Base-by-base conservation (phyloP, 73 alveolate genomes). In the Paramecium caudatum region DNA sequence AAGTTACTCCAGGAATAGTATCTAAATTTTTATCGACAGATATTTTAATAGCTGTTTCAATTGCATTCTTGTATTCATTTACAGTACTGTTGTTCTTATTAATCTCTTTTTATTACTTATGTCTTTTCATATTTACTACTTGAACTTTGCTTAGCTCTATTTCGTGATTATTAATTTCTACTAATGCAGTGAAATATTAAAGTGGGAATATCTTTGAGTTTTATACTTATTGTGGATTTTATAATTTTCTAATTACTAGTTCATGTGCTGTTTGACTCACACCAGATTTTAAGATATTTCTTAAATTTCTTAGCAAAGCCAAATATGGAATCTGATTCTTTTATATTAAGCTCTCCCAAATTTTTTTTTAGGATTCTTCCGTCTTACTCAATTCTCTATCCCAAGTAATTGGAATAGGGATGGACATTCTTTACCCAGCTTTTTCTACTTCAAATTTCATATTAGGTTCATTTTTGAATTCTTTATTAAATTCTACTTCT, bases 231-330 rank as follows among this genome's bases (percentile, higher is more conserved):
- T 49, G 15, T 4, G 78, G 27, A 48, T 80, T 47, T 4, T 43
- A 25, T 19, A 82, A 25, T 43, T 37, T 80, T 8, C 25, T 3
- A 2, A 41, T 13, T 0, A 80, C 90, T 16, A 12, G 23, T 4
- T n/a, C 8, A 34, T 82, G 92, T 3, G 50, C 46, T 30, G 84
- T 80, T 0, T 2, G 13, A 3, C 34, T 25, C 23, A 70, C 61
- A 10, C 80, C 91, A 46, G 94, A 94, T 6, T 90, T 9, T 10
- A 90, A 47, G 21, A 91, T 46, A 27, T 91, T 91, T 36, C 92
- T 45, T 61, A 91, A 47, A 70, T 91, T 91, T 46, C 95, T 69
- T n/a, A 91, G 21, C 92, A 69, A 47, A 21, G 95, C 95, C 92
- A 91, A 47, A 21, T 61, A 90, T 3, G 95, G 95, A 15, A 91